Conservation (phyloP, 2,329 filamentous ascomycete genomes). For the Fusarium lyarnte region DNA sequence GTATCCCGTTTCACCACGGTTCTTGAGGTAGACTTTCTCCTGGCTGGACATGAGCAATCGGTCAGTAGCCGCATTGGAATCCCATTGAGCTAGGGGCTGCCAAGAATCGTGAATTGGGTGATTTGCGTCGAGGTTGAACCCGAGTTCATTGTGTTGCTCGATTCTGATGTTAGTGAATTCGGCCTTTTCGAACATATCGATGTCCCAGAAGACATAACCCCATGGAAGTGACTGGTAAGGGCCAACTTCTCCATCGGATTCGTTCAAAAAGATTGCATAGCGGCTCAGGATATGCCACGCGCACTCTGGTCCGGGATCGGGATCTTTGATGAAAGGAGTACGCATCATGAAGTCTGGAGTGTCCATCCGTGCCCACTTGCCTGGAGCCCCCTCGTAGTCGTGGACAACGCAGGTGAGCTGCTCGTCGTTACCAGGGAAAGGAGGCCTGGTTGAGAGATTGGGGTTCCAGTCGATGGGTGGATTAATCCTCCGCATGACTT, state of each 20-base stretch:
- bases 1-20: neutral
- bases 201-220: conserved; percentile 24
- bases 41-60: neutral
- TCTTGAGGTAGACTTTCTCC: neutral
- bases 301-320: neutral
- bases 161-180: neutral
- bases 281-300: neutral
- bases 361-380: neutral
- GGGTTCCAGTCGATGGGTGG: neutral
- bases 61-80: neutral
- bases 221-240: neutral
- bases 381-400: neutral
- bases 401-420: neutral
- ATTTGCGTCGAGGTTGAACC: neutral
- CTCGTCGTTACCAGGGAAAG: neutral
- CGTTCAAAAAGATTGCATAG: neutral
- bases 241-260: too few species aligned
- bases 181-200: conserved; percentile 1
- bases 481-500: neutral
- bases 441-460: neutral
- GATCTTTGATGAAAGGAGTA: conserved; percentile 10
- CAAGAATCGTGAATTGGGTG: neutral
- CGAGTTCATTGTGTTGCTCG: neutral
- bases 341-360: neutral
- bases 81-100: neutral